Evolutionary conservation across 2,329 filamentous ascomycete species (phyloP).

Genomic region (Fusarium stilboides): DNA sequence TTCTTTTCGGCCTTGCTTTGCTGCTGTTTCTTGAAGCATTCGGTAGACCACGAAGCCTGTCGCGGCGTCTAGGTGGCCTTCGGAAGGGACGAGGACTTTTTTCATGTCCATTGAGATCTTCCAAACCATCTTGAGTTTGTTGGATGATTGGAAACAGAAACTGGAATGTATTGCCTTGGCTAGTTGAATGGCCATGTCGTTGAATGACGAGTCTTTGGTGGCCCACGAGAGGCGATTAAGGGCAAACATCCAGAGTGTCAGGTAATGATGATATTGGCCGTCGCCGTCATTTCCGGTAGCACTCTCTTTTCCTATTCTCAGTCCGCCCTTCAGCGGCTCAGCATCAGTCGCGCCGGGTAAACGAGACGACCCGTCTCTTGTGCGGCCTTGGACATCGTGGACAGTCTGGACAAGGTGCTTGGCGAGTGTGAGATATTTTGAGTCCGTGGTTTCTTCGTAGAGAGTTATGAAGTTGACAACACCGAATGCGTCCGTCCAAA

Average conservation of each 20-base stretch:
- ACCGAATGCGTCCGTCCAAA: slow-evolving; percentile 74
- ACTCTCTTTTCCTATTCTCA: slow-evolving; percentile 70
- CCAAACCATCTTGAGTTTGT: slow-evolving; percentile 64
- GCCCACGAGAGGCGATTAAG: slow-evolving; percentile 68
- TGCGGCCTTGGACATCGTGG: slow-evolving; percentile 67
- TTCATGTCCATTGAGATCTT: slow-evolving; percentile 68
- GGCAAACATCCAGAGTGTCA: slow-evolving; percentile 75
- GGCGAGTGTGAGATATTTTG: slow-evolving; percentile 65
- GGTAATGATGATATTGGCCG: slow-evolving; percentile 74
- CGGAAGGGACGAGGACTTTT: slow-evolving; percentile 61
- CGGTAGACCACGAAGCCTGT: slow-evolving; percentile 68
- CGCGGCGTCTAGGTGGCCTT: slow-evolving; percentile 71
- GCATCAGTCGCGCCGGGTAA: slow-evolving; percentile 67
- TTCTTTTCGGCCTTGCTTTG: slow-evolving; percentile 45
- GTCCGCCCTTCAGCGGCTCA: slow-evolving; percentile 67
- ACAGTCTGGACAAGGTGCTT: slow-evolving; percentile 64
- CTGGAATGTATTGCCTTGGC: slow-evolving; percentile 67
- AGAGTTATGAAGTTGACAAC: slow-evolving; percentile 72
- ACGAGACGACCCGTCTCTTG: slow-evolving; percentile 62
- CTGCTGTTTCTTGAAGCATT: slow-evolving; percentile 62
- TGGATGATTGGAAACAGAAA: slow-evolving; percentile 59
- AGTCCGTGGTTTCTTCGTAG: slow-evolving; percentile 55
- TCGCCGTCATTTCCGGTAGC: slow-evolving; percentile 66
- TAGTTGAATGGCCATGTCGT: slow-evolving; percentile 66
- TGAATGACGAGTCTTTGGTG: slow-evolving; percentile 62